Percentiles rank a stretch among this genome's conserved stretches.
Conservation (phyloP, 768 basidiomycete genomes). For the Mycena venus region DNA sequence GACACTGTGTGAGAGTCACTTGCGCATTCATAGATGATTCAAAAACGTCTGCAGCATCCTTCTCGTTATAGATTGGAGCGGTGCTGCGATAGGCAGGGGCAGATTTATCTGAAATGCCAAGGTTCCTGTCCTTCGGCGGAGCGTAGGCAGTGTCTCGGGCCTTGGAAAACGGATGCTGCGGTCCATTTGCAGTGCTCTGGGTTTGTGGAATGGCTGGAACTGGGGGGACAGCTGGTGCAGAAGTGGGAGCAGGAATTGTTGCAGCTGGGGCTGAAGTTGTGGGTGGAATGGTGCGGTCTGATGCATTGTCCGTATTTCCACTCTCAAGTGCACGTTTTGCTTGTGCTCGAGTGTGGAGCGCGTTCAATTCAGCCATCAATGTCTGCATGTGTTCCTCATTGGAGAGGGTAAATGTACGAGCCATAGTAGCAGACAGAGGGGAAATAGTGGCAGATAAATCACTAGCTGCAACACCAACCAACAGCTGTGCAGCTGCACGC, state of each 20-base stretch:
- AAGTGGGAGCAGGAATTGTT: constrained; percentile 5
- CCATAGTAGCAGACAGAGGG: background rate
- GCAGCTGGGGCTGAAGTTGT: constrained; percentile 21
- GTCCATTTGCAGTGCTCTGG: background rate
- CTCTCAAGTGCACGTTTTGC: constrained; percentile 4
- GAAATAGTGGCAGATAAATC: background rate
- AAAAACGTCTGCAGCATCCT: constrained; percentile 21
- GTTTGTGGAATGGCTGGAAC: no score
- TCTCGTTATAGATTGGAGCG: constrained; percentile 33
- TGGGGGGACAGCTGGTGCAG: background rate
- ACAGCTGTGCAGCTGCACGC: constrained; percentile 5
- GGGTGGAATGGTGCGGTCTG: constrained; percentile 13
- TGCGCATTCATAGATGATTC: constrained; percentile 28
- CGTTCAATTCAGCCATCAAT: background rate
- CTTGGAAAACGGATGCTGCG: constrained; percentile 2
- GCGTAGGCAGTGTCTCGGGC: constrained; percentile 32
- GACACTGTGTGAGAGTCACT: constrained; percentile 36
- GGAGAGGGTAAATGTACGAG: background rate
- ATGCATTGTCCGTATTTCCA: background rate
- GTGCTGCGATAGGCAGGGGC: constrained; percentile 31
- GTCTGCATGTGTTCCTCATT: constrained; percentile 1
- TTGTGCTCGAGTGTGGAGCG: constrained; percentile 3
- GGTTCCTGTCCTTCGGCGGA: constrained; percentile 25
- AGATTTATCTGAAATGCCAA: constrained; percentile 15
- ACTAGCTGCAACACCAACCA: background rate